phyloP scores from a whole-genome alignment of 2,329 filamentous ascomycete genomes.

The Sporothrix inflata region DNA sequence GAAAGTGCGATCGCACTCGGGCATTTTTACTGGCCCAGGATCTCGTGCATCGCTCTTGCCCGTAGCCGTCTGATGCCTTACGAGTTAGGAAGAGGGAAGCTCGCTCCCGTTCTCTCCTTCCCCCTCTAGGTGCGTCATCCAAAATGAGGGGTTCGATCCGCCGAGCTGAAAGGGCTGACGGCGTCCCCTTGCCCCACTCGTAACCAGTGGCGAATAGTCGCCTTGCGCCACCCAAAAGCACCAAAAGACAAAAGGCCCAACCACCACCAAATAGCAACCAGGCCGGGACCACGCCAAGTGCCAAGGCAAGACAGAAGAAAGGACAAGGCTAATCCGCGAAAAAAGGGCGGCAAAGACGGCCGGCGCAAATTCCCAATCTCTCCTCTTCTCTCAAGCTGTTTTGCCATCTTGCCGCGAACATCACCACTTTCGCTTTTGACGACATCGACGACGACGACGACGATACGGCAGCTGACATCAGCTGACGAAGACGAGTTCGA shows the following conservation, averaged over 20 bases:
- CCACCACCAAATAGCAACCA: neutral
- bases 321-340: neutral
- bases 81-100: too few relatives aligned
- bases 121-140: neutral
- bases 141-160: constrained; percentile 17
- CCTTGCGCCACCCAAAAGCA: neutral
- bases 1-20: neutral
- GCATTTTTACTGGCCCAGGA: neutral
- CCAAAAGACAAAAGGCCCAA: neutral
- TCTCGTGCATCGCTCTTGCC: neutral
- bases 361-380: neutral
- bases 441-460: neutral
- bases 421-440: neutral
- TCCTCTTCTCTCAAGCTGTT: neutral
- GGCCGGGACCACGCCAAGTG: neutral
- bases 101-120: neutral
- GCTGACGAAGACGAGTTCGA: neutral
- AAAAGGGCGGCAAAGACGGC: neutral
- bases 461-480: neutral
- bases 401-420: neutral
- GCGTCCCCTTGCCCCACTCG: neutral
- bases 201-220: neutral
- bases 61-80: neutral
- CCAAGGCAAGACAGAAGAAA: neutral
- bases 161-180: constrained; percentile 14